phyloP scores from a whole-genome alignment of 1,139 yeast genomes.

The Pichia sp. region DNA sequence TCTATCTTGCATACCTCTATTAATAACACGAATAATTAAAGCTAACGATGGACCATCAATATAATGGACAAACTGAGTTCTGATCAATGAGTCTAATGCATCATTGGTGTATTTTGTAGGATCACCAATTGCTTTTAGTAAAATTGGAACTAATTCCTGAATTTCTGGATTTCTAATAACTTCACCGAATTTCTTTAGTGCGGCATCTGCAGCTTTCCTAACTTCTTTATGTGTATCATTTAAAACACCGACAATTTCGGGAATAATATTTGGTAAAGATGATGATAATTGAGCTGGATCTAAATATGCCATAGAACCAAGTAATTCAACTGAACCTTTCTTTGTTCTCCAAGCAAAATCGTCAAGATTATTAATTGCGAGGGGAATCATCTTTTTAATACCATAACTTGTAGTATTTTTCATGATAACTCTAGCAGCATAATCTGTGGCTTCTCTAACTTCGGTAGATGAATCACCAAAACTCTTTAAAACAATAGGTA shows the following conservation, averaged over 20 bases:
- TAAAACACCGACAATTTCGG: conserved; percentile 91
- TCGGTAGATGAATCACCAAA: conserved; percentile 82
- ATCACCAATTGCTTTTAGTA: conserved; percentile 91
- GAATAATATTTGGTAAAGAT: conserved; percentile 82
- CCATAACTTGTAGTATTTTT: conserved; percentile 87
- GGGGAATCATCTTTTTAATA: conserved; percentile 83
- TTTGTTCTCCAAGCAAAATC: conserved; percentile 95
- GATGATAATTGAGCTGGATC: conserved; percentile 92
- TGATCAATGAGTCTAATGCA: conserved; percentile 79
- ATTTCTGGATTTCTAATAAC: conserved; percentile 97
- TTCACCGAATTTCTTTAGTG: conserved; percentile 88
- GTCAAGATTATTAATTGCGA: conserved; percentile 79
- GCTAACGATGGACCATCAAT: conserved; percentile 98
- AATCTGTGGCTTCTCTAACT: conserved; percentile 84
- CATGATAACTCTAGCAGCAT: conserved; percentile 87
- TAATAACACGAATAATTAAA: conserved; percentile 85
- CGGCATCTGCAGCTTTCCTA: conserved; percentile 86
- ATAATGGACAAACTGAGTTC: conserved; percentile 92
- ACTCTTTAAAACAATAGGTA: conserved; percentile 73
- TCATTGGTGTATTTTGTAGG: conserved; percentile 85
- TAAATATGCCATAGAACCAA: conserved; percentile 96
- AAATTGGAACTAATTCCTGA: conserved; percentile 79
- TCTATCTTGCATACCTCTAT: conserved; percentile 91
- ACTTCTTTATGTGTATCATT: conserved; percentile 96
- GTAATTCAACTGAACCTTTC: conserved; percentile 90